Base-by-base conservation (phyloP, 129 eudicot species). In the Chrysanthemum lavandulifolium region DNA sequence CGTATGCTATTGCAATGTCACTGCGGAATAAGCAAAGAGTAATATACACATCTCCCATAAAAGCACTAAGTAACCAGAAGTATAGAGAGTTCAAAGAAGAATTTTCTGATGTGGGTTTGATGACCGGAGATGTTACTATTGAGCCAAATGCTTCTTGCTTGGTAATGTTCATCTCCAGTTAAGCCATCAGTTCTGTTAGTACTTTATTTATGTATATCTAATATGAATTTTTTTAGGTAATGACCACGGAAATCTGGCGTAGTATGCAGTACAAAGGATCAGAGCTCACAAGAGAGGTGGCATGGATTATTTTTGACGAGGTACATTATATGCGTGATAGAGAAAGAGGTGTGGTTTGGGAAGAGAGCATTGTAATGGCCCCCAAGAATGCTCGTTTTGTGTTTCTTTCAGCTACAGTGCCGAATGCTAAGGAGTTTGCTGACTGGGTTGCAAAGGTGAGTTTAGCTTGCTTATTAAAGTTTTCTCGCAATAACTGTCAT, bases 241-340 rank as follows among this genome's bases (percentile, higher is more conserved):
- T 95, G 99, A 95, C 97, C 53, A 95, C 99, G 18, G 99, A 95
- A 78, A 88, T 90, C 76, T 95, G 99, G 99, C 91, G 97, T 40
- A 95, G 97, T 79, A 95, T 95, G 97, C 99, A 88, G 86, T 95
- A 95, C 86, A 95, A 84, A 86, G 99, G 97, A 60, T 90, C 99
- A 43, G 99, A 95, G 78, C 78, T 90, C 68, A 85, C 84, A 31
- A 82, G 96, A 62, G 99, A 95, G 81, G 99, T 95, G 73, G 99
- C 99, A 23, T 95, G 99, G 99, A 74, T 86, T 56, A 95, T 95
- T 54, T 95, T 95, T 82, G 99, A 95, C 27, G 99, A 95, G 84
- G 97, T 95, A 15, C 99, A 95, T 86, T 95, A 95, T 79, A 95
- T 90, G 99, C 95, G 97, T 74, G 99, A 95, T 79, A 86, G 96